These are phyloP conservation scores for Pyricularia grisea DNA, from an alignment of 2,329 filamentous ascomycete genomes.

Conservation along the genomic window DNA sequence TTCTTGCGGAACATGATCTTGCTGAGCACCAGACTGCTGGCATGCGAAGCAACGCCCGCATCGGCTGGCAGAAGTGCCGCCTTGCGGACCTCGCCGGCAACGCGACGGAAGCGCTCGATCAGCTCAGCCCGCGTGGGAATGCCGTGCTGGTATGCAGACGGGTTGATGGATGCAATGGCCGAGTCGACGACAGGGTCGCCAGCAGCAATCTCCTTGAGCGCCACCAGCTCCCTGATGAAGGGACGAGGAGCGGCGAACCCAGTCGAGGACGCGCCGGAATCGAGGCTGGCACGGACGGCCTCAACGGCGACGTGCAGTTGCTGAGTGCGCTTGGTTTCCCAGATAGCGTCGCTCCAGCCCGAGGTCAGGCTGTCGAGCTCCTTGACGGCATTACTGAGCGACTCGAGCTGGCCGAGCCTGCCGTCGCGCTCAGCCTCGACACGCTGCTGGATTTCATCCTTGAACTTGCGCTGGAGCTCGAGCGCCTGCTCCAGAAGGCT, in stretches of 20 bases:
- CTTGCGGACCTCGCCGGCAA: conserved; percentile 88
- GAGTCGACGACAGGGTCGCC: conserved; percentile 83
- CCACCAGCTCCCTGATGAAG: conserved; percentile 87
- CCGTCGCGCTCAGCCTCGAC: conserved; percentile 85
- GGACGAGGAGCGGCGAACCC: conserved; percentile 56
- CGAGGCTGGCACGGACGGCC: conserved; percentile 75
- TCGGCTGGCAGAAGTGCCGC: conserved; percentile 86
- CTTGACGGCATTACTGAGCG: conserved; percentile 66
- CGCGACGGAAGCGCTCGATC: conserved; percentile 90
- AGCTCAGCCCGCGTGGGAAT: conserved; percentile 76
- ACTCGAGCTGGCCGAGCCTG: conserved; percentile 75
- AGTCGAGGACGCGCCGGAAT: conserved; percentile 21
- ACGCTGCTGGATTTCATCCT: conserved; percentile 64
- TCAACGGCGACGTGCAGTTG: conserved; percentile 95
- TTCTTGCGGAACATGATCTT: conserved; percentile 96
- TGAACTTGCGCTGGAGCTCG: conserved; percentile 76
- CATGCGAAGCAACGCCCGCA: conserved; percentile 89
- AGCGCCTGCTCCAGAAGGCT: conserved; percentile 85
- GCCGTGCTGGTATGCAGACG: conserved; percentile 83
- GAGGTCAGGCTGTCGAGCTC: conserved; percentile 82
- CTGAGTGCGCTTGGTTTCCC: conserved; percentile 85
- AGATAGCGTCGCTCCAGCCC: conserved; percentile 85
- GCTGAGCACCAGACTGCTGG: conserved; percentile 80
- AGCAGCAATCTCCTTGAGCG: conserved; percentile 82
- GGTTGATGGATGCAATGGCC: conserved; percentile 94